phyloP scores from a whole-genome alignment of 2,329 filamentous ascomycete genomes.

The Epichloe bromicola region DNA sequence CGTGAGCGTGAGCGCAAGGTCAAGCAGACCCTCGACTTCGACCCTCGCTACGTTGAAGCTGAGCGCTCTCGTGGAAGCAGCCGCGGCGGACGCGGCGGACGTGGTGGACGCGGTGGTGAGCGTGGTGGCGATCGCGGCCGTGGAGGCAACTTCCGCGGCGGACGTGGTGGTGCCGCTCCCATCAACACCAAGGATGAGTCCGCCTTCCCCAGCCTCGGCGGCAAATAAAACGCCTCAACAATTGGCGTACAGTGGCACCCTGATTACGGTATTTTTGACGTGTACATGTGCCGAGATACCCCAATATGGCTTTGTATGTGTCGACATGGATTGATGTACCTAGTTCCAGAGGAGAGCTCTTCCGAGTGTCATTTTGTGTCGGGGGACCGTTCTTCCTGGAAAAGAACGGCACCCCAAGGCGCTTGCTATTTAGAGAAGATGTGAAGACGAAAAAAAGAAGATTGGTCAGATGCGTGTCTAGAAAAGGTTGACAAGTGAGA shows the following conservation, averaged over 20 bases:
- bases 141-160: slow-evolving; percentile 28
- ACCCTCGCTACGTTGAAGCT: slow-evolving; percentile 67
- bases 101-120: slow-evolving; percentile 40
- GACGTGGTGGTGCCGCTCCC: slow-evolving; percentile 26
- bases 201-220: slow-evolving; percentile 49
- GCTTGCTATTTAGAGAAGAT: neutral
- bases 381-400: neutral
- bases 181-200: slow-evolving; percentile 46
- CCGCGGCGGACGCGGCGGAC: slow-evolving; percentile 36
- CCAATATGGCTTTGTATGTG: slow-evolving; percentile 4
- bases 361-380: neutral
- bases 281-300: slow-evolving; percentile 6
- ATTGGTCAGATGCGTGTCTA: neutral
- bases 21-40: slow-evolving; percentile 82
- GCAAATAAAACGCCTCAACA: slow-evolving; percentile 28
- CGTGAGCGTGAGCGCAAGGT: slow-evolving; percentile 83
- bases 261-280: slow-evolving; percentile 1
- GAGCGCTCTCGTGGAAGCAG: slow-evolving; percentile 43
- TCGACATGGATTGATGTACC: slow-evolving; percentile 4
- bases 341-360: neutral
- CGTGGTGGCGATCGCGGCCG: slow-evolving; percentile 33
- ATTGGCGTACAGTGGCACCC: neutral
- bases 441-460: neutral
- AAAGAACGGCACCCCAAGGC: neutral
- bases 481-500: neutral